phyloP scores from a whole-genome alignment of 2,329 filamentous ascomycete genomes.

The Diaporthe amygdali region DNA sequence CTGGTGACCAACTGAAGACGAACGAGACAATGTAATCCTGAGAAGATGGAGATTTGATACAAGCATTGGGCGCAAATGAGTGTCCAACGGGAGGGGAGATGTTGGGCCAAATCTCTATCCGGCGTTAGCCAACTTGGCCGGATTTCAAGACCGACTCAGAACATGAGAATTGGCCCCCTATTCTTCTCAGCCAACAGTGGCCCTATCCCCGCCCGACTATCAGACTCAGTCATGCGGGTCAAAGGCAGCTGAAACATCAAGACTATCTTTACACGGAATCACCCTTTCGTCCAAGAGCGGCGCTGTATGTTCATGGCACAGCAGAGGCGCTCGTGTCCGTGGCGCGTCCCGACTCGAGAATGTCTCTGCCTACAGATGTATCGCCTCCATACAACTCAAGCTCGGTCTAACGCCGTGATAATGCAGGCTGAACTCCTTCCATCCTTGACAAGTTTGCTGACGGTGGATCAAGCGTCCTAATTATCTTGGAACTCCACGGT shows the following conservation, averaged over 20 bases:
- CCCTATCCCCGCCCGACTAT: not conserved
- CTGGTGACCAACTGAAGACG: constrained; percentile 7
- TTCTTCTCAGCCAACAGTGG: not conserved
- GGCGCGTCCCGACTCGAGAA: not conserved
- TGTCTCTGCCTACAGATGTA: constrained; percentile 1
- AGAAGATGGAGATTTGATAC: not conserved
- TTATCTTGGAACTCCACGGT: not conserved
- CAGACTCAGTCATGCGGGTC: constrained; percentile 14
- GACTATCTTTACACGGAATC: not conserved
- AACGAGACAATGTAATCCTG: not conserved
- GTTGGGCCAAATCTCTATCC: not conserved
- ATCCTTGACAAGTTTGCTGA: not conserved
- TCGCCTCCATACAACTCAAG: not conserved
- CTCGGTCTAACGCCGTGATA: not conserved
- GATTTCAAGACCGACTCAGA: not conserved
- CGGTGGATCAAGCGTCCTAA: not conserved
- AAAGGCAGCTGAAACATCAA: constrained; percentile 19
- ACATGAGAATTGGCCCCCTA: not conserved
- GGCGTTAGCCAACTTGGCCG: not conserved
- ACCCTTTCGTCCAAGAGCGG: not conserved
- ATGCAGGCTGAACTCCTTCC: not conserved
- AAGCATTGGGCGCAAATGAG: not conserved
- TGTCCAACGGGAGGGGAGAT: not conserved
- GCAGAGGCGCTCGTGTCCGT: constrained; percentile 3
- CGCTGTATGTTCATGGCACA: constrained; percentile 7